Evolutionary conservation across 2,329 filamentous ascomycete species (phyloP), one percentile per base, ranked within the genome.

Genomic region (Neurospora sp.): DNA sequence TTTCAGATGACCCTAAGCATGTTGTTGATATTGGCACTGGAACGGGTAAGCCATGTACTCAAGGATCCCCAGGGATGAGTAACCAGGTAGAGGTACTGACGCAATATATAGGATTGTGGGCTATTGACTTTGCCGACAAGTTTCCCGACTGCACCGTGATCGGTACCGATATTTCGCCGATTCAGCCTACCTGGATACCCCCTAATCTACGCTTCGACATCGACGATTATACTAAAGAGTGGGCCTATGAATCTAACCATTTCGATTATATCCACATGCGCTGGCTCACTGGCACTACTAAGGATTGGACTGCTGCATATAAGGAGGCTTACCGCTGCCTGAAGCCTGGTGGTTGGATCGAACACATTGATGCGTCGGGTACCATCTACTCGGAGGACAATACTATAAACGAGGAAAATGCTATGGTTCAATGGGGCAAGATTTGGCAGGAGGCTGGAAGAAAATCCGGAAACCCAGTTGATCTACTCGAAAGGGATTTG

Each of bases 261-360:
- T 86, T 88, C 74, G 87, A 90, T 78, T 88, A 84, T 75, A 84
- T 90, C 72, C 87, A 89, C 76, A 84, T 84, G 5, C 83, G 84
- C 66, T 81, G 85, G 73, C 79, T 89, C 72, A 78, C 82, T 3
- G 87, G 87, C 52, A 82, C 82, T 70, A 82, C 88, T 71, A 77
- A 80, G 3, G 86, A 87, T 71, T 88, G 86, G 76, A 80, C 81
- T 43, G 80, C 82, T 42, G 76, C 88, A 17, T 81, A 88, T 71
- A 78, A 78, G 68, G 83, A 84, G 70, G 77, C 84, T 5, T 85
- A 79, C 74, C 80, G 79, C 70, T 82, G 85, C 70, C 78, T 86
- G 46, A 84, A 84, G 72, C 86, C 86, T 0, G 86, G 86, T 15
- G 86, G 83, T 11, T 77, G 72, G 68, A 46, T 77, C n/a, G 76